These are phyloP conservation scores for Tilletia setariae DNA, from an alignment of 1,284 basidiomycete genomes.

Conservation along the genomic window DNA sequence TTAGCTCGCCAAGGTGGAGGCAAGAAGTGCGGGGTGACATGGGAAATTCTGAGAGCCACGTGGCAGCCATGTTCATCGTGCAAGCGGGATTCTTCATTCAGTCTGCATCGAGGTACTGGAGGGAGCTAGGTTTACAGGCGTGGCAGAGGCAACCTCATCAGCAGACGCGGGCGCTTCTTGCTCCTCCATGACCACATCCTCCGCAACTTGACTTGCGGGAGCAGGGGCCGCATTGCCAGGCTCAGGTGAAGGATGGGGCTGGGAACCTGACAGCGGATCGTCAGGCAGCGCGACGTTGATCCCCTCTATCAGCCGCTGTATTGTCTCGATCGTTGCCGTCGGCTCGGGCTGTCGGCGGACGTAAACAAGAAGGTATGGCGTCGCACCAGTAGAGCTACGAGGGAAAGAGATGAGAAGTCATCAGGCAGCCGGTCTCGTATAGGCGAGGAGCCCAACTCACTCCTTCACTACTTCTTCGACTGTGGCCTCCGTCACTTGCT, in stretches of 20 bases:
- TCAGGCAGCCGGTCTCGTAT: neutral
- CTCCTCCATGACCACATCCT: too few relatives aligned
- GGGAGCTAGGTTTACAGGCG: too few relatives aligned
- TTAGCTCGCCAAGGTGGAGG: too few relatives aligned
- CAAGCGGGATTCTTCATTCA: too few relatives aligned
- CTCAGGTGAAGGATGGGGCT: neutral
- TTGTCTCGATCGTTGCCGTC: slow-evolving; percentile 4
- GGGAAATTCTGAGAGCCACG: too few relatives aligned
- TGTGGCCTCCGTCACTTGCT: slow-evolving; percentile 27
- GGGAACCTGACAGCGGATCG: neutral
- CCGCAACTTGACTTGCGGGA: too few relatives aligned
- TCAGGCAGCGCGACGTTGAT: slow-evolving; percentile 1
- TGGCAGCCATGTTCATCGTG: too few relatives aligned
- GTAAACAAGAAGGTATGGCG: slow-evolving; percentile 51
- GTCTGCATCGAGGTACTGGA: too few relatives aligned
- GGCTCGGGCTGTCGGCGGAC: slow-evolving; percentile 27
- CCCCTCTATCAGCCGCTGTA: neutral
- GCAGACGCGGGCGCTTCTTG: too few relatives aligned
- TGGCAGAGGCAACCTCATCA: too few relatives aligned
- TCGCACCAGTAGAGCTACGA: slow-evolving; percentile 39
- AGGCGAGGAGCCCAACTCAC: slow-evolving; percentile 13
- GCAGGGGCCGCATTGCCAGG: neutral
- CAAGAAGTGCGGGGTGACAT: too few relatives aligned
- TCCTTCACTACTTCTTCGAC: slow-evolving; percentile 41
- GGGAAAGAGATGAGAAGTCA: neutral